These are phyloP conservation scores for Candida tammaniensis DNA, from an alignment of 805 yeast species.

Conservation along the genomic window DNA sequence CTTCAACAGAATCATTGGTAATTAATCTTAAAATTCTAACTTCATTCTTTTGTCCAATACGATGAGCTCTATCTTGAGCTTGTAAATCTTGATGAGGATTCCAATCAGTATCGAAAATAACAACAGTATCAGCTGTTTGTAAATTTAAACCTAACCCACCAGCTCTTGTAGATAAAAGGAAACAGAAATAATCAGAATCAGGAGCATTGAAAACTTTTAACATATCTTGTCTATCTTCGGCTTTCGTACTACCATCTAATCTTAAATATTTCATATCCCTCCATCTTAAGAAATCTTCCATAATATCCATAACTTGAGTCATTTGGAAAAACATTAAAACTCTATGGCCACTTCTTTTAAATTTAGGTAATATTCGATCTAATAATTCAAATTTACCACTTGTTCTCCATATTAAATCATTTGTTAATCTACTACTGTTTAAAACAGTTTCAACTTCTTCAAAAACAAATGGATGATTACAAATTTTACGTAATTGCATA, in stretches of 20 bases:
- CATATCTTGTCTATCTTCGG: constrained; percentile 78
- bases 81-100: constrained; percentile 90
- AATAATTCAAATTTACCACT: constrained; percentile 80
- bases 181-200: constrained; percentile 72
- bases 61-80: constrained; percentile 87
- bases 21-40: constrained; percentile 78
- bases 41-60: constrained; percentile 88
- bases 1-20: constrained; percentile 81
- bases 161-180: constrained; percentile 79
- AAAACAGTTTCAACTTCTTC: constrained; percentile 75
- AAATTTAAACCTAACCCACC: constrained; percentile 86
- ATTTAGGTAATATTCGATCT: constrained; percentile 73
- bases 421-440: constrained; percentile 60
- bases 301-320: constrained; percentile 88
- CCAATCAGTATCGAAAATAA: constrained; percentile 88
- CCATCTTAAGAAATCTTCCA: constrained; percentile 77
- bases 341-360: constrained; percentile 71
- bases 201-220: constrained; percentile 74
- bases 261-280: constrained; percentile 68
- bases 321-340: constrained; percentile 82
- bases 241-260: constrained; percentile 79
- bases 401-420: constrained; percentile 69
- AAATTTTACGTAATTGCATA: constrained; percentile 82
- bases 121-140: constrained; percentile 85
- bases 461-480: constrained; percentile 85